Evolutionary conservation across 2,329 filamentous ascomycete genomes (phyloP).

Genomic region (Leptosphaerulina australis): DNA sequence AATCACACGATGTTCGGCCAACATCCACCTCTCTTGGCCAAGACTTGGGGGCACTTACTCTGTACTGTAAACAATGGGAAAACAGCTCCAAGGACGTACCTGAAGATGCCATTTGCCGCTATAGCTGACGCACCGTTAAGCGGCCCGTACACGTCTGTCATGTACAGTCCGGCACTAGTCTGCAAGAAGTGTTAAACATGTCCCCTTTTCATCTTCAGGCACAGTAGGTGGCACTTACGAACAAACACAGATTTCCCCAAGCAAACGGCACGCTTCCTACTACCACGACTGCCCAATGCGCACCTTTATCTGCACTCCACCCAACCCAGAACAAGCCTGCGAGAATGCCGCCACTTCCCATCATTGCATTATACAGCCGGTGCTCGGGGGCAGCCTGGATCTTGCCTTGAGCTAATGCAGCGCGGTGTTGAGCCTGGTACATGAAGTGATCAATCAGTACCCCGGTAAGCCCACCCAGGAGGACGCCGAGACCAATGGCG

Average conservation of each 20-base stretch:
- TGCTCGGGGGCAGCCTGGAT: constrained; percentile 59
- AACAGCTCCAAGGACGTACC: constrained; percentile 45
- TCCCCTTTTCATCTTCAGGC: background rate
- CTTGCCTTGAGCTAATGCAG: constrained; percentile 35
- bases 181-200: constrained; percentile 1
- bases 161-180: constrained; percentile 38
- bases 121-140: constrained; percentile 44
- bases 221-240: constrained; percentile 52
- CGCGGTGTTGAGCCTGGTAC: constrained; percentile 43
- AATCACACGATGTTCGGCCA: background rate
- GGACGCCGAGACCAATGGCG: constrained; percentile 41
- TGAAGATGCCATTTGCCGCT: constrained; percentile 48
- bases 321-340: constrained; percentile 65
- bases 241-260: constrained; percentile 66
- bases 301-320: constrained; percentile 58
- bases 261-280: constrained; percentile 63
- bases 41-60: constrained; percentile 24
- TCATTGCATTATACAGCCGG: constrained; percentile 64
- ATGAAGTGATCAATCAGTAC: constrained; percentile 46
- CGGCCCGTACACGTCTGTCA: constrained; percentile 43
- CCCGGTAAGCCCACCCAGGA: constrained; percentile 34
- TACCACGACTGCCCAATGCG: constrained; percentile 60
- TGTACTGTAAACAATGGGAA: constrained; percentile 48
- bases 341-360: constrained; percentile 61
- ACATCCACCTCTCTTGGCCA: background rate